Percentiles rank a stretch among this genome's conserved stretches.
These are phyloP conservation scores for Filosporella fistucella DNA, from an alignment of 495 filamentous ascomycete genomes.

Conservation along the genomic window DNA sequence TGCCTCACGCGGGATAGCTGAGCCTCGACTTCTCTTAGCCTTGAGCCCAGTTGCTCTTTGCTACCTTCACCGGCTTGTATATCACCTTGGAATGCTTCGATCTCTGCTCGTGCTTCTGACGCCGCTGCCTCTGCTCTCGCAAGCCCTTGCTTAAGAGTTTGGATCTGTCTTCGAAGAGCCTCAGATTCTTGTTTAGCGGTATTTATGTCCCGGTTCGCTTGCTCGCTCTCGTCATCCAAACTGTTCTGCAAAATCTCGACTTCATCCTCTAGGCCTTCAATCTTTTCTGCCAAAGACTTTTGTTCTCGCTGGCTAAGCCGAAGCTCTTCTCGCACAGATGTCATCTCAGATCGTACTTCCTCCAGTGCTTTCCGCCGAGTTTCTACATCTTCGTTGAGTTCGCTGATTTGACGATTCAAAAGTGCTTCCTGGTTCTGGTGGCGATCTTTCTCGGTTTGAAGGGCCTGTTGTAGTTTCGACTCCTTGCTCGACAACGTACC, in stretches of 20 bases:
- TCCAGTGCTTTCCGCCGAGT: conserved; percentile 49
- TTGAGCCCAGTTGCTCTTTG: conserved; percentile 30
- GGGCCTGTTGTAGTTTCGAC: conserved; percentile 56
- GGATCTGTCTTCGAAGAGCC: conserved; percentile 45
- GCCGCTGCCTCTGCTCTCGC: conserved; percentile 36
- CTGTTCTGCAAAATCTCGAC: conserved; percentile 69
- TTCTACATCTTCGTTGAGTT: conserved; percentile 51
- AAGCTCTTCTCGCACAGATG: conserved; percentile 61
- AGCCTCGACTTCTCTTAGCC: conserved; percentile 34
- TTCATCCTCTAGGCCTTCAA: conserved; percentile 76
- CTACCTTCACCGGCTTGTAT: conserved; percentile 30
- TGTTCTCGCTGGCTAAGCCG: conserved; percentile 61
- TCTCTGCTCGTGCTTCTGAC: conserved; percentile 44
- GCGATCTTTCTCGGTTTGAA: conserved; percentile 54
- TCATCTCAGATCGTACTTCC: conserved; percentile 52
- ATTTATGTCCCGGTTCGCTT: conserved; percentile 50
- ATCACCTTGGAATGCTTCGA: conserved; percentile 53
- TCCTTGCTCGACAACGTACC: conserved; percentile 63
- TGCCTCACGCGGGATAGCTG: conserved; percentile 38
- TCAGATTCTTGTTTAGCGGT: conserved; percentile 44
- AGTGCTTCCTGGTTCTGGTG: conserved; percentile 51
- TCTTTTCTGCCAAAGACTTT: conserved; percentile 57
- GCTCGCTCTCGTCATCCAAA: conserved; percentile 70
- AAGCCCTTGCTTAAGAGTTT: conserved; percentile 37
- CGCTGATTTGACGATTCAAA: conserved; percentile 51